phyloP scores from a whole-genome alignment of 495 filamentous ascomycete genomes.

The Daldinia vernicosa region DNA sequence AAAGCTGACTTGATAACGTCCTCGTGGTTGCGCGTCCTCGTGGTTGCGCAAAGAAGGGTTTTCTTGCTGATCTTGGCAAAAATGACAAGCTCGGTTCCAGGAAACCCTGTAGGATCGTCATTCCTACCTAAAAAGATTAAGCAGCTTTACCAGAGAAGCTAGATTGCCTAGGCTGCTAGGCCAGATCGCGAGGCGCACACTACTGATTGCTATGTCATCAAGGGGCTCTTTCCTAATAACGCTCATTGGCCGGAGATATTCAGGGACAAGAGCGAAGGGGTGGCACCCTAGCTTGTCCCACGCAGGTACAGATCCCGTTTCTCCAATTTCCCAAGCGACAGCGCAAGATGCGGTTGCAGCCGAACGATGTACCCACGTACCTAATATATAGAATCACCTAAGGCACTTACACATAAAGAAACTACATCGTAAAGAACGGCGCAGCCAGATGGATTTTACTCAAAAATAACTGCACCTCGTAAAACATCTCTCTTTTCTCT shows the following conservation, averaged over 20 bases:
- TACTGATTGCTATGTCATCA: constrained; percentile 16
- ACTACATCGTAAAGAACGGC: constrained; percentile 7
- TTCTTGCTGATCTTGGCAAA: constrained; percentile 23
- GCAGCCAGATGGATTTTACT: neutral
- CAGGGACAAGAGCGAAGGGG: constrained; percentile 32
- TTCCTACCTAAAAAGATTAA: constrained; percentile 35
- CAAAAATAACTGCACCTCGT: neutral
- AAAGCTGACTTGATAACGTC: neutral
- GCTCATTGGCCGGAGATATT: constrained; percentile 30
- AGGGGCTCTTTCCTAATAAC: constrained; percentile 19
- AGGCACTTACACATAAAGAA: neutral
- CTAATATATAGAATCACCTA: neutral
- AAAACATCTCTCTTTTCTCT: neutral
- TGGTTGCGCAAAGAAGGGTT: constrained; percentile 13
- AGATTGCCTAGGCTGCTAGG: no score
- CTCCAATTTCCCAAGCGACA: constrained; percentile 9
- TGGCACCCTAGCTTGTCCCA: neutral
- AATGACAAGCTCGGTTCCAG: constrained; percentile 10
- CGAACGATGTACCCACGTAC: constrained; percentile 1
- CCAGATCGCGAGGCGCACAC: constrained; percentile 16
- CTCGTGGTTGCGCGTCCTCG: constrained; percentile 1
- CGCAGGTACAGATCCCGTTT: constrained; percentile 22
- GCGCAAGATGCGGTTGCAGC: constrained; percentile 3
- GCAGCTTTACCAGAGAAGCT: constrained; percentile 5
- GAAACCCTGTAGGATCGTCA: constrained; percentile 36